Evolutionary conservation across 1,139 yeast genomes (phyloP), one percentile per base, ranked within the genome.

Genomic region (Candida freyschussii): DNA sequence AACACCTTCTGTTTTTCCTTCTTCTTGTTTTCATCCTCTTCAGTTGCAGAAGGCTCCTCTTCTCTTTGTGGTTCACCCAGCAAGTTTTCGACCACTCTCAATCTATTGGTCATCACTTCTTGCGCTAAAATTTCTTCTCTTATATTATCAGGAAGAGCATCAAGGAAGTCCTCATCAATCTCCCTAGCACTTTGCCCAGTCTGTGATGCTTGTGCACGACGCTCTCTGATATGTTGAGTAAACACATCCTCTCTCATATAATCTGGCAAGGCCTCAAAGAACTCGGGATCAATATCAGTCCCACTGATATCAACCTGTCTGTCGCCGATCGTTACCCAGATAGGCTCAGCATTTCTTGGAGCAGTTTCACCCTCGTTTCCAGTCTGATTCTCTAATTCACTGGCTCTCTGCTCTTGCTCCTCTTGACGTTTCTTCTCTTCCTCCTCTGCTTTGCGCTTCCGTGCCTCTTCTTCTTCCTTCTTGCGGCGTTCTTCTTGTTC

Each of bases 161-260:
- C 77, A 46, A 87, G 64, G 55, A 87, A 87, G 29, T 80, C 91
- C 1, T 87, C 84, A 50, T 82, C 94, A 36, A 85, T 72, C 48
- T 82, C 94, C 27, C 87, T 67, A 0, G 67, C 34, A 53, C 7
- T 68, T 69, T 2, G 62, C 53, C 24, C 63, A 12, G 62, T 56
- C 4, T 78, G 77, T 6, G 43, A 34, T 3, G 66, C 60, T 40
- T 57, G 60, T 4, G 67, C 63, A 63, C 80, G 46, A 68, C 64
- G 65, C 40, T 86, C 95, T 27, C 91, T 66, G 5, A 87, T 66
- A 53, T 87, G 95, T 47, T 87, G 94, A 0, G 93, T 77, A 50
- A 86, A 77, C 0, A 87, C 97, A 51, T 89, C 96, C 45, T 87
- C 95, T 33, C 96, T 67, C 83, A 89, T 83, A 34, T 85, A 94